Evolutionary conservation across 1,139 yeast species (phyloP).

Genomic region (Yamadazyma epiphylla): DNA sequence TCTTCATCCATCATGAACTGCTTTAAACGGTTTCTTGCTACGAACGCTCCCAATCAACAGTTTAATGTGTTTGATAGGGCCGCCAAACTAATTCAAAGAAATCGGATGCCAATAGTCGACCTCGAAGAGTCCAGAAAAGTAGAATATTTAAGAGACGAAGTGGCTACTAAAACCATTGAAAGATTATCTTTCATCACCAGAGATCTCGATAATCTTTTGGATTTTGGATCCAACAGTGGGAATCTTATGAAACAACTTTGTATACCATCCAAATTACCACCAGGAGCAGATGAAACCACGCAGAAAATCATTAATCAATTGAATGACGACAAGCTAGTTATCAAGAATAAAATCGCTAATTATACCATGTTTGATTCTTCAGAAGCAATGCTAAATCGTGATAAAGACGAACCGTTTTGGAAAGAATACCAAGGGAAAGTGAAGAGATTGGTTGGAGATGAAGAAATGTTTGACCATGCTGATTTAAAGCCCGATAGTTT

Average conservation of each 20-base stretch:
- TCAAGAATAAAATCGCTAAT: constrained; percentile 50
- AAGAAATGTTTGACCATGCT: constrained; percentile 52
- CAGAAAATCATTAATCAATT: constrained; percentile 31
- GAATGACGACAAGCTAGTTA: constrained; percentile 49
- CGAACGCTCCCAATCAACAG: constrained; percentile 20
- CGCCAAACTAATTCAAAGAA: constrained; percentile 58
- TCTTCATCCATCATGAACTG: not conserved
- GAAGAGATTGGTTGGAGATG: constrained; percentile 58
- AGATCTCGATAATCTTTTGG: constrained; percentile 56
- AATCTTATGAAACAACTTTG: constrained; percentile 42
- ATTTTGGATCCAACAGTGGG: constrained; percentile 75
- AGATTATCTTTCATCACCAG: constrained; percentile 72
- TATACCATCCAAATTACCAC: constrained; percentile 24
- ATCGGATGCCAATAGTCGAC: constrained; percentile 44
- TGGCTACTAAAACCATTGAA: constrained; percentile 70
- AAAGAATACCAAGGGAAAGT: constrained; percentile 37
- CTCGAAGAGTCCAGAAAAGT: constrained; percentile 50
- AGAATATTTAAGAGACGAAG: constrained; percentile 76
- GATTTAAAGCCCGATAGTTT: constrained; percentile 41
- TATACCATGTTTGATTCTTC: constrained; percentile 71
- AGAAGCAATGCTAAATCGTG: constrained; percentile 48
- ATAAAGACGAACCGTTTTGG: constrained; percentile 32
- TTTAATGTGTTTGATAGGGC: constrained; percentile 65
- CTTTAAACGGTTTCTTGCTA: constrained; percentile 9
- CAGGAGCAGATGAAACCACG: constrained; percentile 26